A percentile compares a stretch with the other conserved stretches of the same genome.
Evolutionary conservation across 2,329 filamentous ascomycete genomes (phyloP).

Genomic region (Phyllosticta paracitricarpa): DNA sequence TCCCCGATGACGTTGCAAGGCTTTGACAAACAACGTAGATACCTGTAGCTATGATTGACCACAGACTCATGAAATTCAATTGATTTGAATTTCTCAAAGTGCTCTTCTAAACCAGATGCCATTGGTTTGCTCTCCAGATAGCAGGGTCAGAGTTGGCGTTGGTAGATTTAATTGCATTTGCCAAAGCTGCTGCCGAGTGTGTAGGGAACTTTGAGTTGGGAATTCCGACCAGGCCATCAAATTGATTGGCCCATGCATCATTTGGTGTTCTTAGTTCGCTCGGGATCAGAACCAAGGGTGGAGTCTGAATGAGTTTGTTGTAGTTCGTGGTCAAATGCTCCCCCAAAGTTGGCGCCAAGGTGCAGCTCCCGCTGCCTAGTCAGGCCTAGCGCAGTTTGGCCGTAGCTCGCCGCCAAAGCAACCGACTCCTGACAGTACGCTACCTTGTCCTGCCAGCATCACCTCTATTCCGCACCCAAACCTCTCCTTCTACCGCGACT

Average conservation of each 20-base stretch:
- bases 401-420: conserved; percentile 9
- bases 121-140: too few relatives aligned
- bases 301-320: not conserved
- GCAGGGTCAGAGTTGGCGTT: too few relatives aligned
- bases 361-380: not conserved
- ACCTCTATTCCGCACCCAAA: conserved; percentile 1
- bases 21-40: not conserved
- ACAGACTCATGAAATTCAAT: too few relatives aligned
- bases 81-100: too few relatives aligned
- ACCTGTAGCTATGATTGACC: too few relatives aligned
- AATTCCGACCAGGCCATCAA: too few relatives aligned
- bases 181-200: too few relatives aligned
- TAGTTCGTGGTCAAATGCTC: not conserved
- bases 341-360: not conserved
- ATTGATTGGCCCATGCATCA: too few relatives aligned
- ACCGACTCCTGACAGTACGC: conserved; percentile 5
- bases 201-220: too few relatives aligned
- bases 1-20: not conserved
- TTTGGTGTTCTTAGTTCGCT: not conserved
- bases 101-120: too few relatives aligned
- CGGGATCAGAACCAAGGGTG: not conserved
- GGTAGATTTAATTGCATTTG: too few relatives aligned
- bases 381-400: not conserved
- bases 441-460: conserved; percentile 6
- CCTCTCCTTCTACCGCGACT: conserved; percentile 4